These are phyloP conservation scores for Bipolaris victoriae DNA, from an alignment of 2,329 filamentous ascomycete species.

Conservation along the genomic window DNA sequence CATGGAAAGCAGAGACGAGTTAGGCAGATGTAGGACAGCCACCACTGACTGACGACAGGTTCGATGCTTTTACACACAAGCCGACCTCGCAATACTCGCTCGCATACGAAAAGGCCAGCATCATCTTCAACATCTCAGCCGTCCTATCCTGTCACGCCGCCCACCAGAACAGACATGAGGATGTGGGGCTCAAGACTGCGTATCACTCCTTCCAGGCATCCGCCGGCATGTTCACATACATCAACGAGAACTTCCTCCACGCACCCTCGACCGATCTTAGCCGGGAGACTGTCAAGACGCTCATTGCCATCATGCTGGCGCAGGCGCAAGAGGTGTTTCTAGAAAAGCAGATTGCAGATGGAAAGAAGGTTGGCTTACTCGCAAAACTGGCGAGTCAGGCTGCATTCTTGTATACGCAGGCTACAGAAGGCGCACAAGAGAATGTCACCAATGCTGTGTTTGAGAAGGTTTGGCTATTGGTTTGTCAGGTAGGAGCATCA, in stretches of 20 bases:
- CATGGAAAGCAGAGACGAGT: background rate
- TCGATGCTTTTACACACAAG: conserved; percentile 99
- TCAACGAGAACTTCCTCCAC: conserved; percentile 99
- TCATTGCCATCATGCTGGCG: conserved; percentile 91
- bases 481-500: conserved; percentile 69
- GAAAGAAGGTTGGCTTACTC: conserved; percentile 88
- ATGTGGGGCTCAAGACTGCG: conserved; percentile 90
- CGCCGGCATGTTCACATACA: conserved; percentile 99
- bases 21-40: background rate
- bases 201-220: conserved; percentile 99
- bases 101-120: conserved; percentile 97
- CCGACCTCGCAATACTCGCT: conserved; percentile 96
- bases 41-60: conserved; percentile 65
- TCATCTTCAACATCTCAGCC: conserved; percentile 99
- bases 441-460: conserved; percentile 91
- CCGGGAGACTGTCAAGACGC: conserved; percentile 90
- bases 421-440: conserved; percentile 87
- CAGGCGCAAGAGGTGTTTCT: conserved; percentile 97
- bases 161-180: conserved; percentile 88
- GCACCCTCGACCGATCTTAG: conserved; percentile 96
- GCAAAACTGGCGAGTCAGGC: conserved; percentile 94
- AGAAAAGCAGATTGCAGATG: conserved; percentile 91
- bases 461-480: conserved; percentile 88
- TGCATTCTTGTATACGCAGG: conserved; percentile 84
- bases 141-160: conserved; percentile 96